Evolutionary conservation across 2,329 filamentous ascomycete species (phyloP).

Genomic region (Thielaviopsis euricoi): DNA sequence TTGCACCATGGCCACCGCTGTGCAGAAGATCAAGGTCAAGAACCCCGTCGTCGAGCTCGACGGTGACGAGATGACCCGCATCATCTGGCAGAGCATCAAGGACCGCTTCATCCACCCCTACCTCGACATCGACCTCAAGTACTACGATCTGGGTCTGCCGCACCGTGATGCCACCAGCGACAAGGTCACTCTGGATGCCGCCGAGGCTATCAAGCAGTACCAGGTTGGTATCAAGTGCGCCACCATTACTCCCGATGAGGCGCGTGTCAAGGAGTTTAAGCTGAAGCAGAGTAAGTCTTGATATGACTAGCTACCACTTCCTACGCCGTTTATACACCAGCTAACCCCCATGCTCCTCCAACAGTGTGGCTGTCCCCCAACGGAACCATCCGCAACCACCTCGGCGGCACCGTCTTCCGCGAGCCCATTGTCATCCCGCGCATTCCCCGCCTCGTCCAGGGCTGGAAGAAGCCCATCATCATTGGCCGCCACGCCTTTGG

Average conservation of each 20-base stretch:
- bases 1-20: slow-evolving; percentile 36
- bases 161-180: slow-evolving; percentile 95
- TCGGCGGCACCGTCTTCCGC: slow-evolving; percentile 94
- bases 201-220: slow-evolving; percentile 98
- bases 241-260: slow-evolving; percentile 96
- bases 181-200: slow-evolving; percentile 86
- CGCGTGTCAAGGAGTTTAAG: slow-evolving; percentile 91
- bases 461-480: slow-evolving; percentile 98
- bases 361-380: slow-evolving; percentile 97
- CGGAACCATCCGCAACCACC: slow-evolving; percentile 61
- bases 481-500: slow-evolving; percentile 97
- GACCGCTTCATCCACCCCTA: slow-evolving; percentile 96
- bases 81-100: slow-evolving; percentile 99
- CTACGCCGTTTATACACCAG: neutral
- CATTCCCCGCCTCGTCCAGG: slow-evolving; percentile 83
- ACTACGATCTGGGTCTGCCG: slow-evolving; percentile 84
- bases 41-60: slow-evolving; percentile 97
- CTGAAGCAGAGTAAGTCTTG: slow-evolving; percentile 74
- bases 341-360: slow-evolving; percentile 3
- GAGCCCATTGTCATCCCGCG: slow-evolving; percentile 93
- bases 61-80: slow-evolving; percentile 89
- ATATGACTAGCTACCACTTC: neutral
- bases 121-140: slow-evolving; percentile 95
- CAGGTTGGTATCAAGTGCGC: slow-evolving; percentile 97
- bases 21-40: slow-evolving; percentile 94